phyloP scores from a whole-genome alignment of 2,329 filamentous ascomycete genomes.

The Ceratocystis cubensis region DNA sequence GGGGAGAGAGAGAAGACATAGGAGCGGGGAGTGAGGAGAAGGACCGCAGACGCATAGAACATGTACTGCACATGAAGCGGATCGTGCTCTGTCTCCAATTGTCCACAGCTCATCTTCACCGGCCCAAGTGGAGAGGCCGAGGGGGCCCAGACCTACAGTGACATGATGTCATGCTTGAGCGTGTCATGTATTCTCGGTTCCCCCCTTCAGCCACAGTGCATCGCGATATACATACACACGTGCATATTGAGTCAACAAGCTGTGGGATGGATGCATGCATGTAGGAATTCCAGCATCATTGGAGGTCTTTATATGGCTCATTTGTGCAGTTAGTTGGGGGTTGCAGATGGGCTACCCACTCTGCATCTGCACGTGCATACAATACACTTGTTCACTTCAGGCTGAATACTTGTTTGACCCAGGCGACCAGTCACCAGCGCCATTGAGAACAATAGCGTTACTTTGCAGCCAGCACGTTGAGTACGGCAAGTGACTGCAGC shows the following conservation, averaged over 20 bases:
- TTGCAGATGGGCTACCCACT: background rate
- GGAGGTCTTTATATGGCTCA: background rate
- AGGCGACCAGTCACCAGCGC: background rate
- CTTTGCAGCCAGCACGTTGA: background rate
- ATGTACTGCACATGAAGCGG: background rate
- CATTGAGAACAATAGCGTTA: background rate
- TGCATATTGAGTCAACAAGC: background rate
- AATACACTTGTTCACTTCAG: background rate
- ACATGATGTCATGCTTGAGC: conserved; percentile 1
- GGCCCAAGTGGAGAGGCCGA: background rate
- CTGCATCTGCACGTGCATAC: conserved; percentile 4
- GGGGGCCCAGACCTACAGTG: background rate
- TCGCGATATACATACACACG: background rate
- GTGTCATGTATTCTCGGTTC: background rate
- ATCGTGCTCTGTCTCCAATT: background rate
- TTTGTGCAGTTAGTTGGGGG: background rate
- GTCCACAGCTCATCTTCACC: background rate
- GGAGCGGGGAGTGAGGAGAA: background rate
- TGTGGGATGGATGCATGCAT: background rate
- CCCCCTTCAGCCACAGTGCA: background rate
- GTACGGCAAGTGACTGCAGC: background rate
- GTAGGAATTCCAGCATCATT: background rate
- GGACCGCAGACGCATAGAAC: background rate
- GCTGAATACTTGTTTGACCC: background rate
- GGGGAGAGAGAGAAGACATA: background rate